Conservation (phyloP, 306 rosid genomes). For the Prunus mongolica region DNA sequence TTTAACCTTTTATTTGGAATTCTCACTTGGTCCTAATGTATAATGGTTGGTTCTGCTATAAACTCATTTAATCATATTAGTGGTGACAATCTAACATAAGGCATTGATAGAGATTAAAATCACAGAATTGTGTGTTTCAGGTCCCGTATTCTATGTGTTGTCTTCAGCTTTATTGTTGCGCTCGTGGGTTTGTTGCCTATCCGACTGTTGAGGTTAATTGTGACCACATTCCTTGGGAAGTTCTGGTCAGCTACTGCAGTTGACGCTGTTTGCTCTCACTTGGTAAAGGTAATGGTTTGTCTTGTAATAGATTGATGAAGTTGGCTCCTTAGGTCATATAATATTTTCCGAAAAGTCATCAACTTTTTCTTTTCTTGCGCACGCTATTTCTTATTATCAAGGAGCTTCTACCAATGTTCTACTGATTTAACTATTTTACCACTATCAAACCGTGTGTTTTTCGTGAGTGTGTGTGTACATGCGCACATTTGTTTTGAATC, state of each 20-base stretch:
- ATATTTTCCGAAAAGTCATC: neutral
- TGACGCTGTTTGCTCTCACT: slow-evolving; percentile 81
- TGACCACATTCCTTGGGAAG: slow-evolving; percentile 52
- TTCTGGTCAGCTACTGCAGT: slow-evolving; percentile 77
- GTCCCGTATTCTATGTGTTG: slow-evolving; percentile 42
- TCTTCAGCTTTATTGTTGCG: slow-evolving; percentile 46
- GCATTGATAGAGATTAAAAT: slow-evolving; percentile 19
- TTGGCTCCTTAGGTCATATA: neutral
- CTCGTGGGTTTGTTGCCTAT: slow-evolving; percentile 64
- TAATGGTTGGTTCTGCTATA: neutral
- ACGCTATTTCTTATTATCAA: neutral
- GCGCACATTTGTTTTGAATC: neutral
- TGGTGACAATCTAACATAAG: slow-evolving; percentile 11
- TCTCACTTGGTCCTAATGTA: slow-evolving; percentile 17
- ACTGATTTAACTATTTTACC: neutral
- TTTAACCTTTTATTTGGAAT: neutral
- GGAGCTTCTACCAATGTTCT: neutral
- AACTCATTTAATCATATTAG: neutral
- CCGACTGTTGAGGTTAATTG: slow-evolving; percentile 45
- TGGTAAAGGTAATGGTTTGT: slow-evolving; percentile 59
- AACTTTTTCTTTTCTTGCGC: neutral
- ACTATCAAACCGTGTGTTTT: neutral
- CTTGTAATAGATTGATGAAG: slow-evolving; percentile 7
- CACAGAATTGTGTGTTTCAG: slow-evolving; percentile 43
- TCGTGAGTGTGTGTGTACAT: neutral